Base-by-base conservation (phyloP, 1,139 yeast species). In the Geotrichum armillariae region DNA sequence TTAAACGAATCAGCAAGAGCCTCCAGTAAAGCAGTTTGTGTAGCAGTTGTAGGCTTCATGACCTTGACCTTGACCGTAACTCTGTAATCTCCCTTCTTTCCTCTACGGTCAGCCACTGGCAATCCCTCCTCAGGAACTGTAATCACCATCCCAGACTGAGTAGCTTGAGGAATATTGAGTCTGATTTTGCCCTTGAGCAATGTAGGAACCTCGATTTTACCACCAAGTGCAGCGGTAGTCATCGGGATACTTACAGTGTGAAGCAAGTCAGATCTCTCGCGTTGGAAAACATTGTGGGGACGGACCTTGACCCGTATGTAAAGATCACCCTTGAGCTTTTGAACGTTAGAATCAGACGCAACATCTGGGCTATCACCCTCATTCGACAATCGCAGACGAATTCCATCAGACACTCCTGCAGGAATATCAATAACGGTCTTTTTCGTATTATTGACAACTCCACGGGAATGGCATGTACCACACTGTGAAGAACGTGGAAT, bases 171-270 rank as follows among this genome's bases (percentile, higher is more conserved):
- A n/a, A 94, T 82, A 66, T 83, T 87, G 52, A 93, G 71, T 66
- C 90, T 85, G 54, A 94, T 74, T 41, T 65, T 67, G 36, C 80
- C 82, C 4, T 88, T 90, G 58, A 84, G 90, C 32, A 93, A 78
- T 0, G 98, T 91, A 34, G 98, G 98, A 12, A 93, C 82, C 42
- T 85, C 80, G 25, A 93, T 78, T 48, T 81, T 83, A 32, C 99
- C 99, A 53, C 99, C 99, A 45, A 93, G 74, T 0, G 96, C 93
- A 1, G 99, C 99, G 0, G 99, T 93, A 1, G 99, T 93, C 83
- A 90, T 87, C 44, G 94, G 85, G 49, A 93, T 82, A 41, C 80
- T 80, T 47, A 83, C 81, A 33, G 76, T 73, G 61, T 81, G 77
- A 52, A 85, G 67, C 56, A 93, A 76, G 61, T 85, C 81, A 53